Base-by-base conservation (phyloP, 352 stramenopile genomes). In the Phytophthora parvispora region DNA sequence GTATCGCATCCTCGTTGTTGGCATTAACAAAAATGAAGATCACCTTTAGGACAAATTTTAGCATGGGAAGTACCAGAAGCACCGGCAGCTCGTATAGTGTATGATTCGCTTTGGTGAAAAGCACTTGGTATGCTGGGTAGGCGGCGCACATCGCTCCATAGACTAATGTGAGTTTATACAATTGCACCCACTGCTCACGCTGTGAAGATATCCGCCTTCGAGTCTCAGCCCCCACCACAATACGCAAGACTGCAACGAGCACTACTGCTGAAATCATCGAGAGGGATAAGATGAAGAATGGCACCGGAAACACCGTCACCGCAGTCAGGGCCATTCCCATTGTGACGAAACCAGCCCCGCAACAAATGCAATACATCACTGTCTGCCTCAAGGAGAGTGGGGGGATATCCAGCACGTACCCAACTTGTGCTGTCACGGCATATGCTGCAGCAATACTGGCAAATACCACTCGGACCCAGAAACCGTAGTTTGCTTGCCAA, bases 1-100 rank as follows among this genome's bases (percentile, higher is more conserved):
- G 58, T n/a, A 65, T 52, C 45, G 47, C 58, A 13, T 65, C 58
- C 45, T 65, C 47, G 12, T 51, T 38, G 6, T 65, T 45, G 36
- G n/a, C 7, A 25, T 34, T 20, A 20, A 15, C 32, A 5, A 6
- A 38, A 22, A 13, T n/a, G 40, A 50, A 50, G 6, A 27, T 12
- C 8, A 16, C 36, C 28, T 54, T 60, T 34, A 48, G 51, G 6
- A 48, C 15, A 7, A 53, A 9, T 20, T 60, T 67, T 27, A 67
- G 28, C 6, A 60, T 6, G 1, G 60, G 15, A 22, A 54, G 49
- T 0, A 60, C 4, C n/a, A 67, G 20, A 38, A 55, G 31, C 18
- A 52, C 48, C 6, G 48, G 45, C 13, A 65, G 24, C 18, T 65
- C 58, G 47, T 58, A 65, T 10, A 4, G 2, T 25, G 58, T 65